These are phyloP conservation scores for Vickermania ingenoplastis DNA, from an alignment of 208 protist genomes.

Conservation along the genomic window DNA sequence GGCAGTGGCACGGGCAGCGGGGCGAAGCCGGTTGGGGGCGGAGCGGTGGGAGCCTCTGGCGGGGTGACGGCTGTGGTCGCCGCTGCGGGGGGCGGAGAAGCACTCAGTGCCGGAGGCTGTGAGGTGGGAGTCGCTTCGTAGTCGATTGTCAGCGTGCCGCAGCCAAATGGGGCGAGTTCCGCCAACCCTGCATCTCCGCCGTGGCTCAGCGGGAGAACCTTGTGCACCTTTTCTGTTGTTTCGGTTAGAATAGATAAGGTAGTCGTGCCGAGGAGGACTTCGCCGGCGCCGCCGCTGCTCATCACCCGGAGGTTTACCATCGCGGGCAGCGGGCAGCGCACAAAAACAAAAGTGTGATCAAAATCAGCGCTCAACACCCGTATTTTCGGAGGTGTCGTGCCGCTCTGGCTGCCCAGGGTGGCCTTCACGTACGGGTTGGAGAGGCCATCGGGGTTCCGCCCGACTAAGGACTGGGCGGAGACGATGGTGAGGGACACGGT, in stretches of 20 bases:
- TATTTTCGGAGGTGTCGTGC: slow-evolving; percentile 22
- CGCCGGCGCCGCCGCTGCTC: slow-evolving; percentile 39
- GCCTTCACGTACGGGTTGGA: slow-evolving; percentile 66
- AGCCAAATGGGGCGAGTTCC: slow-evolving; percentile 34
- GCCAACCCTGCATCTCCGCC: slow-evolving; percentile 49
- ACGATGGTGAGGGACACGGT: slow-evolving; percentile 37
- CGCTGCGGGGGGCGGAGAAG: background rate
- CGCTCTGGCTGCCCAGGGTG: slow-evolving; percentile 36
- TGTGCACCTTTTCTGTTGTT: slow-evolving; percentile 17
- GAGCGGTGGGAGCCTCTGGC: slow-evolving; percentile 5
- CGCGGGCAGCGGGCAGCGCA: slow-evolving; percentile 45
- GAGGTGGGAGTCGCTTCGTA: slow-evolving; percentile 33
- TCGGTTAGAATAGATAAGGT: slow-evolving; percentile 50
- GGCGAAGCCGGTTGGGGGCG: background rate
- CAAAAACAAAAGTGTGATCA: slow-evolving; percentile 44
- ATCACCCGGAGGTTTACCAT: slow-evolving; percentile 52
- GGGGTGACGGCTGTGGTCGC: slow-evolving; percentile 3
- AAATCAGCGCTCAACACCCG: slow-evolving; percentile 52
- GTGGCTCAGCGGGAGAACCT: slow-evolving; percentile 47
- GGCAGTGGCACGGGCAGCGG: slow-evolving; percentile 5
- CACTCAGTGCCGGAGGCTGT: slow-evolving; percentile 1
- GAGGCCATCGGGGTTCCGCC: slow-evolving; percentile 50
- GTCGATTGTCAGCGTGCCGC: slow-evolving; percentile 38
- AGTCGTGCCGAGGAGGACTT: slow-evolving; percentile 58
- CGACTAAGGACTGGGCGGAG: slow-evolving; percentile 49